A percentile compares a stretch with the other conserved stretches of the same genome.
phyloP scores from a whole-genome alignment of 495 filamentous ascomycete genomes.

The Cudoniella acicularis region DNA sequence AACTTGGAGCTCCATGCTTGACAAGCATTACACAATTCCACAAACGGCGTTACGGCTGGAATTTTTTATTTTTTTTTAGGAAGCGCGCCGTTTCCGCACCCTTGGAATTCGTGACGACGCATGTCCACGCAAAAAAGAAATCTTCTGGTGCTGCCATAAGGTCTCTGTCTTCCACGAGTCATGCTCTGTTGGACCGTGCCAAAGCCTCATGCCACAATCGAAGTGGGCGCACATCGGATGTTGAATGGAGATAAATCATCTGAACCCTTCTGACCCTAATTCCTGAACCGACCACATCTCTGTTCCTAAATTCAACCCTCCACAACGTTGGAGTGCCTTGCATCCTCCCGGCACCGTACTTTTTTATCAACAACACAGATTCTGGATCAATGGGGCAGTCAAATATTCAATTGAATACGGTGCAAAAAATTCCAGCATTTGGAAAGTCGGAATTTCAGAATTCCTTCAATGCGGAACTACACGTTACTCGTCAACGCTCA shows the following conservation, averaged over 20 bases:
- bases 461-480: too few species aligned
- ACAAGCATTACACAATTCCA: neutral
- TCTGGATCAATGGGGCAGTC: too few species aligned
- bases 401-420: too few species aligned
- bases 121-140: neutral
- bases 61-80: constrained; percentile 12
- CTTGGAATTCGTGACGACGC: constrained; percentile 8
- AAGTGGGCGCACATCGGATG: neutral
- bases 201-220: neutral
- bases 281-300: too few species aligned
- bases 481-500: too few species aligned
- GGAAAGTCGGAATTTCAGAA: too few species aligned
- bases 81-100: constrained; percentile 16
- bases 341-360: too few species aligned
- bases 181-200: neutral
- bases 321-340: too few species aligned
- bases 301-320: too few species aligned
- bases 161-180: neutral
- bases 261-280: neutral
- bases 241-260: neutral
- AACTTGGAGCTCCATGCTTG: neutral
- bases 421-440: too few species aligned
- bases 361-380: too few species aligned
- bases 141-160: constrained; percentile 2
- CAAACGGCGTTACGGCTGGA: too few species aligned